These are phyloP conservation scores for Russula brevipes DNA, from an alignment of 768 basidiomycete genomes.

Conservation along the genomic window DNA sequence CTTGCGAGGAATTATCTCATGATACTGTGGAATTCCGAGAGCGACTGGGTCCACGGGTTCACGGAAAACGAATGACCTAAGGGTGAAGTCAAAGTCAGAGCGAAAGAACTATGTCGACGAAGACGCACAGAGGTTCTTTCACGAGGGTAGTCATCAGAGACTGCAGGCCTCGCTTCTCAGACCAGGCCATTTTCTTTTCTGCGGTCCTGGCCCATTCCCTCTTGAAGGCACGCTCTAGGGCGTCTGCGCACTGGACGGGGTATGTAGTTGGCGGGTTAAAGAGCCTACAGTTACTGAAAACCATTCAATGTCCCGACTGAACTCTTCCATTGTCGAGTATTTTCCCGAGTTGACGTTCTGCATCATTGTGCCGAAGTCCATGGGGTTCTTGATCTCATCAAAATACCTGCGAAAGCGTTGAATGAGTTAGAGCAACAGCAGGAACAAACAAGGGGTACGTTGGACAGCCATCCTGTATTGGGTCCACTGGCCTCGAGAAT, in stretches of 20 bases:
- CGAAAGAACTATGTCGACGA: constrained; percentile 5
- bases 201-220: constrained; percentile 80
- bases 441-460: constrained; percentile 52
- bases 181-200: constrained; percentile 66
- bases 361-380: constrained; percentile 86
- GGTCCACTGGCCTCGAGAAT: constrained; percentile 81
- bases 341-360: constrained; percentile 58
- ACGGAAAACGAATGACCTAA: constrained; percentile 70
- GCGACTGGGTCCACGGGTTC: constrained; percentile 85
- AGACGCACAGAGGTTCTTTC: constrained; percentile 60
- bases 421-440: constrained; percentile 9
- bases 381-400: constrained; percentile 85
- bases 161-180: constrained; percentile 76
- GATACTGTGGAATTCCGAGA: constrained; percentile 82
- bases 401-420: constrained; percentile 59
- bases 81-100: background rate
- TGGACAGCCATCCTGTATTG: constrained; percentile 77
- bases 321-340: constrained; percentile 78
- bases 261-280: constrained; percentile 86
- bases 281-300: constrained; percentile 83
- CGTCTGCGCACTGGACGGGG: constrained; percentile 64
- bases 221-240: constrained; percentile 69
- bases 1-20: constrained; percentile 76
- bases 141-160: constrained; percentile 62
- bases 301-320: constrained; percentile 73